Evolutionary conservation across 208 protist genomes (phyloP).

Genomic region (Trichomonas gallinae): DNA sequence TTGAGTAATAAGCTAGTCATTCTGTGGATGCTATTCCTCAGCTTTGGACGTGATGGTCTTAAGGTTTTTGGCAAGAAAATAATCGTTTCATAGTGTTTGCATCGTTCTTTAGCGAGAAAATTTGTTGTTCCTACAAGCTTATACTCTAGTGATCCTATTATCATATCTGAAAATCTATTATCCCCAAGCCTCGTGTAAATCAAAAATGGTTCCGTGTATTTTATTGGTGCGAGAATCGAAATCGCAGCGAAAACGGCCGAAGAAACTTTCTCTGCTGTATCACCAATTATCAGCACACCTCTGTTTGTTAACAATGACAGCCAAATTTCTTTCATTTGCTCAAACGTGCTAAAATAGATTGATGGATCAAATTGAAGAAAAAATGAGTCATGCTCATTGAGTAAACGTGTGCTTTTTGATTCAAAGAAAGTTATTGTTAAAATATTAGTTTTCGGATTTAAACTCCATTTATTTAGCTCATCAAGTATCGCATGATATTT

Average conservation of each 20-base stretch:
- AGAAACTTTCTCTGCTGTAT: not conserved
- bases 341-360: not conserved
- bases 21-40: not conserved
- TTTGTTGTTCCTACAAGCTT: constrained; percentile 10
- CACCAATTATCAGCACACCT: not conserved
- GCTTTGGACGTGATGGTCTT: not conserved
- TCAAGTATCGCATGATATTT: not conserved
- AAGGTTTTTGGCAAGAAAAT: not conserved
- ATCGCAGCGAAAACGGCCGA: not conserved
- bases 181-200: not conserved
- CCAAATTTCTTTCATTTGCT: not conserved
- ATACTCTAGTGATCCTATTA: not conserved
- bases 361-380: not conserved
- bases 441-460: not conserved
- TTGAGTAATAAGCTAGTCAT: not conserved
- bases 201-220: not conserved
- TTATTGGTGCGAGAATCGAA: not conserved
- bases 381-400: not conserved
- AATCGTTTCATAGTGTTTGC: not conserved
- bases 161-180: not conserved
- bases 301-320: not conserved
- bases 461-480: not conserved
- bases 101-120: not conserved
- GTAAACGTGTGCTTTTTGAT: not conserved
- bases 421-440: not conserved